Evolutionary conservation across 176 grass and related monocot species (phyloP), one percentile per base, ranked within the genome.

Genomic region (Poa annua): DNA sequence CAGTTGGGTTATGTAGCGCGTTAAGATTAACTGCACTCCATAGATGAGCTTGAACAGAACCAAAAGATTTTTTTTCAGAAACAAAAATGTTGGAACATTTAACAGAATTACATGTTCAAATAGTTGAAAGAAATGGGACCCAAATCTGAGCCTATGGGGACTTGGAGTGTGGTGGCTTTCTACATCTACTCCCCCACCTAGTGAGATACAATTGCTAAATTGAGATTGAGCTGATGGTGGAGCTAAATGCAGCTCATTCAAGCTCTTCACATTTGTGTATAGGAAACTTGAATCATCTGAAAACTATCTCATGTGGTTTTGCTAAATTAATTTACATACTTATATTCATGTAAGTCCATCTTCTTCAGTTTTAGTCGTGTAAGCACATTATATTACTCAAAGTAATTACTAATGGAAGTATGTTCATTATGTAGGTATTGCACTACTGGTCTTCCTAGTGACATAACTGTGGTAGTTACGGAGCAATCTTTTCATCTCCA

Each of bases 381-480:
- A 49, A 79, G 5, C 26, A 65, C 59, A 79, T 48, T n/a, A 33
- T 78, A 70, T 79, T 64, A 36, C 22, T 56, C 14, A 25, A 50
- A 21, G 54, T 74, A 56, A 54, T 35, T 67, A 77, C 60, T 89
- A 35, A 71, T 59, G 29, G 77, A 41, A 47, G 7, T 65, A 80
- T 66, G 88, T 14, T 80, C 15, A 38, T 82, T 34, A 74, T 87
- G 34, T 78, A 97, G 95, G 95, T 94, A 86, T 66, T 94, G 90
- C 81, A 90, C 88, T 54, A 94, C 92, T 42, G 92, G 95, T 51
- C 95, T 97, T 85, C 90, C 88, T 41, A 97, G 95, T 85, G 95
- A 97, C 85, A 80, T 94, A 62, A 91, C 81, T 66, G 79, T 94
- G 44, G 57, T 81, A 62, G 86, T 94, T 86, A 84, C 78, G 44